Base-by-base conservation (phyloP, 2,329 filamentous ascomycete species). In the Stromatinia cepivora region DNA sequence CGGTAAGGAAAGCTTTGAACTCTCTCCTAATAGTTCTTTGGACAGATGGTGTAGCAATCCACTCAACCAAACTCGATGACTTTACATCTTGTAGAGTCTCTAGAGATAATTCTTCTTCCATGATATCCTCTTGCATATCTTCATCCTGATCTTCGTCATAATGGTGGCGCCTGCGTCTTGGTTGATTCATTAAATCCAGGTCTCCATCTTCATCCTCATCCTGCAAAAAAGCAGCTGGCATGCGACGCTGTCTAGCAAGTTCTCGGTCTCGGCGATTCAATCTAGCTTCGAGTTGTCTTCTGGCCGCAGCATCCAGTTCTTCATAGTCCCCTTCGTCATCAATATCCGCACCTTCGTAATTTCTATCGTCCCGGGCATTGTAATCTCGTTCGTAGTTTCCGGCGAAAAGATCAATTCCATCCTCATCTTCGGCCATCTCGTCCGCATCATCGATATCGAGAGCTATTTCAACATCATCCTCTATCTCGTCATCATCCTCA, bases 101-200 rank as follows among this genome's bases (percentile, higher is more conserved):
- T 0, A 98, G 86, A 1, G 94, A 94, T 28, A 99, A 86, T 80
- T 98, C 94, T 79, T 97, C 94, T 73, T 96, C 92, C 92, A 98
- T 94, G 73, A 97, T 93, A 77, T 97, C 93, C 61, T 91, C 92
- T 70, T 90, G 92, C 88, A 97, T 93, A 71, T 94, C 91, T 74
- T 97, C 94, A 73, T 97, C 94, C 17, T 90, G 89, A 53, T 97
- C 93, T 80, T 99, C 96, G 73, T 99, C 95, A 77, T 98, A 99
- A 75, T 91, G 88, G 80, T 95, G 92, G 74, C 95, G 89, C 66
- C 92, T 89, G 73, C 94, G 89, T 67, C 94, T 89, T 31, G 92
- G 93, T 79, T 97, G 93, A 36, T 90, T 88, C 31, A 93, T 93
- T 31, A 98, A 84, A 78, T 98, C 94, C 71, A 94, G 85, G 69